Evolutionary conservation across 2,329 filamentous ascomycete species (phyloP), one percentile per base, ranked within the genome.

Genomic region (Dactylellina sp.): DNA sequence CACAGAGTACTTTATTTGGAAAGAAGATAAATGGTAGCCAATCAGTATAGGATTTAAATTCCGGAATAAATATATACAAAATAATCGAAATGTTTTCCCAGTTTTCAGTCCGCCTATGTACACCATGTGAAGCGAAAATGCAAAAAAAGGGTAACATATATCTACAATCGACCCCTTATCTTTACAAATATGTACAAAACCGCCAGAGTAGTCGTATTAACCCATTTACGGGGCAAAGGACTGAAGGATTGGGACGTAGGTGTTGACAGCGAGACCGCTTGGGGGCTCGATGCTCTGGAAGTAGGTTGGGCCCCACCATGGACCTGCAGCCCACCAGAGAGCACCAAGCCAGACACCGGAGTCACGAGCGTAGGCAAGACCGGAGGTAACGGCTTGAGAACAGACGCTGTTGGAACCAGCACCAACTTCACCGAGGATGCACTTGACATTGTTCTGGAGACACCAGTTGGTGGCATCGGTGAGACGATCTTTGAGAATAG

Each of bases 271-370:
- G n/a, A 75, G 46, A 40, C 80, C 80, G 28, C 65, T 75, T 55
- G 76, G 77, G 5, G 80, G 80, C 76, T 81, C 80, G 52, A 81
- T 71, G 65, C 75, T 78, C 76, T 80, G 81, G 76, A 79, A 80
- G 75, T 81, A 81, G 40, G 55, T 60, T 37, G 9, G 78, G 2
- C 79, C 83, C 86, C 86, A 88, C 86, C 86, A 87, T 18, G 86
- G 86, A 0, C 86, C 86, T 25, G 83, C 85, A n/a, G 83, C 81
- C 86, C 86, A 88, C 85, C 85, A 88, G 25, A 86, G 77, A 70
- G 83, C 85, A 9, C 86, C 68, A 32, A 72, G 28, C 68, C 68
- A 72, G 44, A 52, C 68, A 50, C 68, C 68, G 16, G 68, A 72
- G 68, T 65, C 49, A n/a, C 28, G 53, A n/a, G 68, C 68, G n/a